Conservation (phyloP, 768 basidiomycete species). For the Tremella mesenterica region DNA sequence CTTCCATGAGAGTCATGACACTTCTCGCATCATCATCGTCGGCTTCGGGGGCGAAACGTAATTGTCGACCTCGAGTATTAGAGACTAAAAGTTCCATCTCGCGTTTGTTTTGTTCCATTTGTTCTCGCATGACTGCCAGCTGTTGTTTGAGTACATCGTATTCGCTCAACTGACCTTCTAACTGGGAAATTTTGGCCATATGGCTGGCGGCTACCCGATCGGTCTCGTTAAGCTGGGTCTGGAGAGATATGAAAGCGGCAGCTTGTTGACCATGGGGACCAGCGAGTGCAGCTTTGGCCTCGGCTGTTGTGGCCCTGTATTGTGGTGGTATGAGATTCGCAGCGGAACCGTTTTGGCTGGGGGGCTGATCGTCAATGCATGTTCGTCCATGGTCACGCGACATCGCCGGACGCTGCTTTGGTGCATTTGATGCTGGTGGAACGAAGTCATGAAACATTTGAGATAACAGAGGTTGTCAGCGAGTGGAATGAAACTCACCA, state of each 20-base stretch:
- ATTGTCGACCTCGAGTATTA: conserved; percentile 14
- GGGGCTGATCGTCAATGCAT: conserved; percentile 27
- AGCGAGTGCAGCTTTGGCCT: conserved; percentile 30
- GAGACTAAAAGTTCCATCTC: conserved; percentile 48
- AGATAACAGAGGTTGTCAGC: neutral
- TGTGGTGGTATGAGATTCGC: conserved; percentile 39
- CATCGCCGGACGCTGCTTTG: no score
- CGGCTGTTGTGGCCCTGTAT: conserved; percentile 29
- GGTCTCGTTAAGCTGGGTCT: conserved; percentile 73
- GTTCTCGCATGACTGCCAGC: conserved; percentile 60
- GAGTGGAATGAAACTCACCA: conserved; percentile 51
- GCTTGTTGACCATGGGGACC: conserved; percentile 39
- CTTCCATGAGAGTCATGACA: conserved; percentile 56
- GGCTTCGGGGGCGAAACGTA: conserved; percentile 39
- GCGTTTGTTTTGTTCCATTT: conserved; percentile 54
- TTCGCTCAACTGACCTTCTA: conserved; percentile 71
- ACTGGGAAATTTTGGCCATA: conserved; percentile 64
- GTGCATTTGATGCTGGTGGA: no score
- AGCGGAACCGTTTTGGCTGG: conserved; percentile 41
- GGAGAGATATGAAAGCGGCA: conserved; percentile 57
- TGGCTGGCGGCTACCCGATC: conserved; percentile 67
- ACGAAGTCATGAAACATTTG: no score
- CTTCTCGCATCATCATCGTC: conserved; percentile 67
- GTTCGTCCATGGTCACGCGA: no score
- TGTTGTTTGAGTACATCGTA: conserved; percentile 77